Evolutionary conservation across 768 basidiomycete genomes (phyloP).

Genomic region (Tricholoma terreum): DNA sequence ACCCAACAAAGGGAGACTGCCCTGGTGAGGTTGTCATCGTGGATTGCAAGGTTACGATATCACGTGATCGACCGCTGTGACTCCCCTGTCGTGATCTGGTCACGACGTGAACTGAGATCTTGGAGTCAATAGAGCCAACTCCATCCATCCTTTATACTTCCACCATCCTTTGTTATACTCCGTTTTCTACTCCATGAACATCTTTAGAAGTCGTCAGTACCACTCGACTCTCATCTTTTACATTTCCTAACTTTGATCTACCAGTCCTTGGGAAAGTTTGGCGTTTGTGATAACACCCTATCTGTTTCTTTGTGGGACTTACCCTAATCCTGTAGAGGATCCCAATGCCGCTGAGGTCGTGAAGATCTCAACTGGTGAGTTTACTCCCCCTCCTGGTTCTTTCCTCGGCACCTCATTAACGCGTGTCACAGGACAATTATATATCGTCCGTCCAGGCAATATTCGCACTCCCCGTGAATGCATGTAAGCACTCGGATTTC

Average conservation of each 20-base stretch:
- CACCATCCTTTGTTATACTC: conserved; percentile 5
- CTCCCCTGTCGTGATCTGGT: conserved; percentile 33
- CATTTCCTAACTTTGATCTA: conserved; percentile 17
- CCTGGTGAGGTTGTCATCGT: too few relatives aligned
- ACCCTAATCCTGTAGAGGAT: conserved; percentile 59
- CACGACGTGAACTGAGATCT: conserved; percentile 33
- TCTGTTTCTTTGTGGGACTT: conserved; percentile 19
- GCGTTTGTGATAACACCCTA: conserved; percentile 58
- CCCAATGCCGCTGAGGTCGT: conserved; percentile 94
- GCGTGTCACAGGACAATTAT: conserved; percentile 61
- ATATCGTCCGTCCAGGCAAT: conserved; percentile 86
- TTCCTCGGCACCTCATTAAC: neutral
- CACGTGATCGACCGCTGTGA: too few relatives aligned
- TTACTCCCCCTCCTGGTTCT: neutral
- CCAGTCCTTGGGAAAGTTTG: conserved; percentile 90
- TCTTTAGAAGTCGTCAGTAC: conserved; percentile 75
- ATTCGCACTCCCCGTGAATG: conserved; percentile 93
- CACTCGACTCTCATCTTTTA: conserved; percentile 5
- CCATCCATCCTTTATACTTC: conserved; percentile 14
- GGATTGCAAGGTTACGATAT: too few relatives aligned
- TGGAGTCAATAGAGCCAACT: conserved; percentile 5
- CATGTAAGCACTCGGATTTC: conserved; percentile 63
- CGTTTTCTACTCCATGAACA: conserved; percentile 56
- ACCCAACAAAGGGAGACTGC: too few relatives aligned
- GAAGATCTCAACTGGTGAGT: conserved; percentile 75